Evolutionary conservation across 345 rosid species (phyloP), one percentile per base, ranked within the genome.

Genomic region (Brassica rapa): DNA sequence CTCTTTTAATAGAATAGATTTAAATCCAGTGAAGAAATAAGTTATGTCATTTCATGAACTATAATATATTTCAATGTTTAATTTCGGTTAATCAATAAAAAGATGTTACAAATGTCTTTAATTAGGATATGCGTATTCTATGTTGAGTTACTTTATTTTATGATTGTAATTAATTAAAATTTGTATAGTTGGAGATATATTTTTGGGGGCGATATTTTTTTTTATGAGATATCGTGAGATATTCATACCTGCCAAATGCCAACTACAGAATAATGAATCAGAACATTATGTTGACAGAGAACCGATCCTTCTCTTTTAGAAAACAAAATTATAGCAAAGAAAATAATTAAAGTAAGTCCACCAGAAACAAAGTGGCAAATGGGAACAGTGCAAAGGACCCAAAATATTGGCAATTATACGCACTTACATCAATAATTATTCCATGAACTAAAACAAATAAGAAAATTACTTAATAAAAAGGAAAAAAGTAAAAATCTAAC

Each of bases 371-470:
- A 62, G 65, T 68, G 82, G 78, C 19, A 62, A 61, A 37, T 73
- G 60, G 30, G 30, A 68, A 80, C 71, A 74, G 67, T 74, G 21
- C 15, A 37, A 68, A 74, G 19, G 62, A 53, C 70, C 39, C 51
- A 68, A 69, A 68, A 74, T 39, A 62, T 68, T 80, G 82, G 75
- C 71, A 60, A 74, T 62, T 80, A 80, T 74, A 69, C 79, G 71
- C 82, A 80, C 79, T 74, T 56, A 74, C 70, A 30, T 63, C 23
- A 39, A 74, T 27, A 62, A 53, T 37, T 74, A 74, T 79, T 79
- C 82, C 51, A 79, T 14, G 35, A 68, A 62, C 23, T 62, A 62
- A 55, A 53, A 68, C 29, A 68, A 60, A 66, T 27, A 37, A 71
- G 7, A 78, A 15, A 23, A 43, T 62, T 43, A 62, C 30, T 62